Base-by-base conservation (phyloP, 2,329 filamentous ascomycete species). In the Epichloe coenophiala region DNA sequence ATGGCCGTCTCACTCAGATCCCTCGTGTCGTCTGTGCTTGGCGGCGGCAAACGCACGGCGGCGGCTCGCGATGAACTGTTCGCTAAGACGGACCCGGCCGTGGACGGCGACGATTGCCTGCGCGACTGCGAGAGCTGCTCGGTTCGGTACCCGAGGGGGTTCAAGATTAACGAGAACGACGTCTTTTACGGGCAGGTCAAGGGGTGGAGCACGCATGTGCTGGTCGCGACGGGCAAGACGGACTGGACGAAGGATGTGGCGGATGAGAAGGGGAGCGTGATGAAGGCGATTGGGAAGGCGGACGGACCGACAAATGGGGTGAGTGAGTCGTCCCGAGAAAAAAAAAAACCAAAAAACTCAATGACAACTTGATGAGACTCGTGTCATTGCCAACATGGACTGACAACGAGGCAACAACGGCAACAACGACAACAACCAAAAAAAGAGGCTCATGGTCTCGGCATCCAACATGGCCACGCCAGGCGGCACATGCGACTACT, bases 201-300 rank as follows among this genome's bases (percentile, higher is more conserved):
- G 61, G 88, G 82, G 37, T 97, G 88, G 86, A 83, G 80, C 61
- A 93, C 89, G 19, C 93, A 98, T 68, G 64, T 95, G 54, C 72
- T 98, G 35, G 88, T 97, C 15, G 93, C 88, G 23, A 98, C 93
- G n/a, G 88, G 89, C 54, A 95, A 96, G 77, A 78, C 83, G 27
- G 93, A 98, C 68, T 98, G 93, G 93, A 85, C 91, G 62, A 72
- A 87, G 53, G 85, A 95, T 70, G 87, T 95, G 44, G 81, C 79
- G 51, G 86, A 97, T 62, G 93, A 97, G 72, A 83, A 86, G 67
- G 85, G 5, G 5, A 88, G 84, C 63, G 76, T 91, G 35, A 91
- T 91, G 86, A 74, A 88, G 70, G 86, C 85, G 2, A 77, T 90
- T 58, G 76, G 68, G 13, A 71, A 71, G 49, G 73, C 74, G 1